phyloP scores from a whole-genome alignment of 2,329 filamentous ascomycete genomes.

The Cordyceps tenuipes region DNA sequence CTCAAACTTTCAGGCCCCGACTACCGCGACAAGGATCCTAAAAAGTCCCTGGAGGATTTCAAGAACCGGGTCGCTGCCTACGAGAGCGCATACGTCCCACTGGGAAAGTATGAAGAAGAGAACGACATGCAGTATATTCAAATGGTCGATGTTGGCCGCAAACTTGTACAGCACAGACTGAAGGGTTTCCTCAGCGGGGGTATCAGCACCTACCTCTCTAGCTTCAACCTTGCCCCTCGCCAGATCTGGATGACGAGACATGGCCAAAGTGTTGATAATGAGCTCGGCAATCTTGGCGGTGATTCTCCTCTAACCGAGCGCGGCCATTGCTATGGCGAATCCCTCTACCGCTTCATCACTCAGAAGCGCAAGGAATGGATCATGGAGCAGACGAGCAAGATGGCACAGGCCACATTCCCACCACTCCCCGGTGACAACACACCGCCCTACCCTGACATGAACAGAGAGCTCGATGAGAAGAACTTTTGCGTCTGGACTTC shows the following conservation, averaged over 20 bases:
- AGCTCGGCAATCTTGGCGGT: constrained; percentile 80
- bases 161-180: constrained; percentile 83
- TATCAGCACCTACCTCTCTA: constrained; percentile 89
- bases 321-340: constrained; percentile 69
- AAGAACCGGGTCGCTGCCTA: constrained; percentile 87
- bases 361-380: constrained; percentile 75
- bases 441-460: constrained; percentile 84
- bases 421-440: constrained; percentile 85
- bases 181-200: constrained; percentile 87
- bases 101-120: constrained; percentile 85
- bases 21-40: constrained; percentile 88
- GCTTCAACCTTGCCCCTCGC: constrained; percentile 90
- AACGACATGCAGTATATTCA: constrained; percentile 91
- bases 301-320: constrained; percentile 77
- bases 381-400: constrained; percentile 69
- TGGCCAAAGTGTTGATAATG: constrained; percentile 84
- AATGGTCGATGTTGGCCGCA: constrained; percentile 96
- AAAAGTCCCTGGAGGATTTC: constrained; percentile 80
- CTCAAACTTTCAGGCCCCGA: constrained; percentile 92
- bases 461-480: constrained; percentile 63
- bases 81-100: constrained; percentile 84
- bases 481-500: constrained; percentile 98
- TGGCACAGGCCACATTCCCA: constrained; percentile 73
- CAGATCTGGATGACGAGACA: constrained; percentile 98
- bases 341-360: constrained; percentile 77